Conservation (phyloP, 2,329 filamentous ascomycete genomes). For the Cladosporium colombiae region DNA sequence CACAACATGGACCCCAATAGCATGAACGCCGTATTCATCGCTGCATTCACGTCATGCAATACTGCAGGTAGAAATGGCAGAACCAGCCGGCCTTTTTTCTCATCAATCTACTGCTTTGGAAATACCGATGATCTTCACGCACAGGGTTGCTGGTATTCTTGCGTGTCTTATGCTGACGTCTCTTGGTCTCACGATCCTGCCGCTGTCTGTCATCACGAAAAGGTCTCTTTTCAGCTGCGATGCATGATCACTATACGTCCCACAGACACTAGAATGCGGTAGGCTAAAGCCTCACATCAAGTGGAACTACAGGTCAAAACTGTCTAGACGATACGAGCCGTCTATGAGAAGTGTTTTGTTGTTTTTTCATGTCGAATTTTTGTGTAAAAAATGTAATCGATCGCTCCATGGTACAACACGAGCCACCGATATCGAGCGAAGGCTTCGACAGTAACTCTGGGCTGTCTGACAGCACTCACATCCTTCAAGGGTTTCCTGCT, state of each 20-base stretch:
- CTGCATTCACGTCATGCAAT: background rate
- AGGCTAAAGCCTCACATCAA: background rate
- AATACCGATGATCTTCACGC: background rate
- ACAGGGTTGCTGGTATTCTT: background rate
- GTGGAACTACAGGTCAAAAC: too few relatives aligned
- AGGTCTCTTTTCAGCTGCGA: background rate
- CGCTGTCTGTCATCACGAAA: background rate
- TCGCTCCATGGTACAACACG: background rate
- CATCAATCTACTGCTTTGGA: background rate
- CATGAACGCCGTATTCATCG: background rate
- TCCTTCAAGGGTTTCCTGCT: background rate
- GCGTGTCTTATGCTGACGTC: background rate
- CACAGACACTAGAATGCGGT: background rate
- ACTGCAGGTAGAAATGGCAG: background rate
- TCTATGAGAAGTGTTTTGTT: too few relatives aligned
- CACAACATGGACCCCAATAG: background rate
- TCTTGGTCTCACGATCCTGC: background rate
- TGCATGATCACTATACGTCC: background rate
- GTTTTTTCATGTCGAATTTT: background rate
- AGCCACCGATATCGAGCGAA: background rate
- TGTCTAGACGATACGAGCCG: too few relatives aligned
- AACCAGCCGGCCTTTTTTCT: background rate
- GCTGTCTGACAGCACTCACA: background rate
- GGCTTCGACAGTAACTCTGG: background rate
- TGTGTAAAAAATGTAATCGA: background rate